Evolutionary conservation across 305 asterid genomes (phyloP).

Genomic region (Fraxinus platypoda): DNA sequence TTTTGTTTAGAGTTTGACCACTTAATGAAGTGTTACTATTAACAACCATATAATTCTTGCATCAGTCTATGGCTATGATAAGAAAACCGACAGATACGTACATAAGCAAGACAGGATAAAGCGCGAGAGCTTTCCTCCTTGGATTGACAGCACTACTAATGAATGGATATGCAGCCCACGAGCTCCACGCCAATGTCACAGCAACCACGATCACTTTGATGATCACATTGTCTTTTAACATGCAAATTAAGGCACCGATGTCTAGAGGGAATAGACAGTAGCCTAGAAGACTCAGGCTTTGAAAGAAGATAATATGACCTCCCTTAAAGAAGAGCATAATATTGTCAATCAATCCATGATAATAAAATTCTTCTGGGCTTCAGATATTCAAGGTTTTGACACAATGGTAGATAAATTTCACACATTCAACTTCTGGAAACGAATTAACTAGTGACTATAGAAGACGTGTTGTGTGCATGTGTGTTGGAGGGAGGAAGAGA

Average conservation of each 20-base stretch:
- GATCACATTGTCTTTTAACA: conserved; percentile 53
- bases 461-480: background rate
- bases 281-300: conserved; percentile 63
- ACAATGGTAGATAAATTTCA: background rate
- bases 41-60: background rate
- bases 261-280: conserved; percentile 63
- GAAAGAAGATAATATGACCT: conserved; percentile 66
- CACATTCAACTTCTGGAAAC: background rate
- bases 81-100: conserved; percentile 67
- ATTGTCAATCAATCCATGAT: background rate
- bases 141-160: conserved; percentile 63
- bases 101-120: conserved; percentile 64
- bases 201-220: conserved; percentile 53
- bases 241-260: conserved; percentile 52
- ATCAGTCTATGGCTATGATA: conserved; percentile 53
- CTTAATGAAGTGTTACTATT: background rate
- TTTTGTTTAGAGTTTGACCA: background rate
- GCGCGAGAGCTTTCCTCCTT: conserved; percentile 58
- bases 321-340: conserved; percentile 34
- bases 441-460: background rate
- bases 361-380: background rate
- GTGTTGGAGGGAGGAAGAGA: conserved; percentile 24
- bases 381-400: background rate
- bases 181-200: conserved; percentile 59
- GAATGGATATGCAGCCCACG: conserved; percentile 73